Evolutionary conservation across 352 stramenopile species (phyloP), one percentile per base, ranked within the genome.

Genomic region (Phytophthora podocarpi): DNA sequence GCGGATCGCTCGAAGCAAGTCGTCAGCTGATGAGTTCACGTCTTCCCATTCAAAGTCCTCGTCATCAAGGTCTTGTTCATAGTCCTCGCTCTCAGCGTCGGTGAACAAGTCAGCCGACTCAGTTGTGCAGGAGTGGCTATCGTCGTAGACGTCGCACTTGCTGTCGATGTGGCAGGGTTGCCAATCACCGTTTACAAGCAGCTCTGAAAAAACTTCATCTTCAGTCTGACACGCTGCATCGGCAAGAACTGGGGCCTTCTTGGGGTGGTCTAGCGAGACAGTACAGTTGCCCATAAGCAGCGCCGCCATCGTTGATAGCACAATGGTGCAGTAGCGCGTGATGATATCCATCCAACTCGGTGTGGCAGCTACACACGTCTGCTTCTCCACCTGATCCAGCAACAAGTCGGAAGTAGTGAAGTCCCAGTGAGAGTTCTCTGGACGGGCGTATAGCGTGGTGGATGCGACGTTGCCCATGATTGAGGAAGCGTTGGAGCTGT

Each of bases 381-480:
- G 66, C 35, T 70, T 63, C 45, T 70, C 51, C 61, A 70, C 37
- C 4, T 65, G 52, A 50, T 71, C 53, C 11, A 74, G 30, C 5
- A 67, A 23, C 21, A 50, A 42, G 47, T 70, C 65, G 16, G 64
- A 69, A 21, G 47, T 13, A 18, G 58, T 53, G 41, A 67, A 59
- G 13, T 49, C 34, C 32, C 28, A 46, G 10, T 24, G 13, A 24
- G 45, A 54, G 30, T 31, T 20, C 15, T 40, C 26, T n/a, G 55
- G 37, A 23, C 36, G 39, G 11, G 39, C 65, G 39, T 64, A 78
- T 18, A 72, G 49, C 28, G 52, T 31, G 11, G 55, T 73, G 21
- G 71, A 89, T 21, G 63, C 36, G 20, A 72, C 64, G 71, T 83
- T 85, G 66, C 76, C 73, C 77, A 87, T 89, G 39, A 23, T 60